A percentile compares a stretch with the other conserved stretches of the same genome.
These are phyloP conservation scores for Aspergillus kassunensis DNA, from an alignment of 495 filamentous ascomycete species.

Conservation along the genomic window DNA sequence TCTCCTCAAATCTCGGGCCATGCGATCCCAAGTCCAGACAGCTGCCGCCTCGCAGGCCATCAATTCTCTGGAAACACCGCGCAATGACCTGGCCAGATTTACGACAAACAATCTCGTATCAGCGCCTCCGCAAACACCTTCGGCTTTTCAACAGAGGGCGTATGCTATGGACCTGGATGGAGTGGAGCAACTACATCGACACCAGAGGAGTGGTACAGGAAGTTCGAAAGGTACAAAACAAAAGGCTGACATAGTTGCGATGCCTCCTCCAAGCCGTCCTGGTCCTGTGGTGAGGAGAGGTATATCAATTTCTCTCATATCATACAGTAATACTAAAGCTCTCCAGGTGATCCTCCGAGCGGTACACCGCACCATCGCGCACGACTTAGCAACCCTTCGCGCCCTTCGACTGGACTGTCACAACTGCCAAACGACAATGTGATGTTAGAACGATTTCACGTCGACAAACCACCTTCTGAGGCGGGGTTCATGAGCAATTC, in stretches of 20 bases:
- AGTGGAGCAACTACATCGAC: conserved; percentile 41
- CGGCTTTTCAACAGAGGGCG: conserved; percentile 17
- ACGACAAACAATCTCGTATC: conserved; percentile 8
- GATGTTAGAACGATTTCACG: conserved; percentile 17
- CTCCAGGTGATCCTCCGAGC: conserved; percentile 12
- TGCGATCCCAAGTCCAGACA: conserved; percentile 63
- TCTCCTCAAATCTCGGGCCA: conserved; percentile 69
- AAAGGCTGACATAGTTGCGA: conserved; percentile 13
- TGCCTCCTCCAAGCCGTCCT: conserved; percentile 28
- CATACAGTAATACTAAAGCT: background rate
- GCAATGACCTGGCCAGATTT: conserved; percentile 13
- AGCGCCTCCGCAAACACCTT: conserved; percentile 24
- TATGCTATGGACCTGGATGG: conserved; percentile 35
- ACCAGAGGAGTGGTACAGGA: conserved; percentile 47
- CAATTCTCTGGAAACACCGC: conserved; percentile 29
- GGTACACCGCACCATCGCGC: conserved; percentile 23
- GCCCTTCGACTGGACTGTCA: conserved; percentile 17
- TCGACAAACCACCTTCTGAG: background rate
- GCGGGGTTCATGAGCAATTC: background rate
- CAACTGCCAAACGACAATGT: conserved; percentile 16
- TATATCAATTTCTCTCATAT: conserved; percentile 8
- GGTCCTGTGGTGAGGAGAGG: conserved; percentile 19
- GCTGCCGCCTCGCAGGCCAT: conserved; percentile 62
- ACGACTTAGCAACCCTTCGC: conserved; percentile 13
- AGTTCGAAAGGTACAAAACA: conserved; percentile 32